Evolutionary conservation across 2,329 filamentous ascomycete species (phyloP), one percentile per base, ranked within the genome.

Genomic region (Fusarium papillatum): DNA sequence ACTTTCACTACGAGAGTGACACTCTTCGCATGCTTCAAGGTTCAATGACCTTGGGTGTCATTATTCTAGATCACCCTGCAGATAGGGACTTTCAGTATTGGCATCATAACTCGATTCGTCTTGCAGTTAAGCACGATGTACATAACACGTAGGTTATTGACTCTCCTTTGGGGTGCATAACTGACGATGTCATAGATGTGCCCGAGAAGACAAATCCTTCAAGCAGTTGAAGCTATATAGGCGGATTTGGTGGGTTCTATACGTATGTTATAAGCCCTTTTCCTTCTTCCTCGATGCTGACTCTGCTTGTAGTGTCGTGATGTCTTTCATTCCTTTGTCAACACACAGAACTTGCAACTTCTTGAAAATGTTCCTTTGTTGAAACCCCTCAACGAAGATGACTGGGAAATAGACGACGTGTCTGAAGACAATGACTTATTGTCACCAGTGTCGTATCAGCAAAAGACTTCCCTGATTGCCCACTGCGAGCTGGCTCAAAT

Each of bases 1-100:
- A 78, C 24, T 78, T 78, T 24, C 57, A 76, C 1, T 75, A 50
- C 3, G 71, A 76, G 6, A 66, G 38, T 0, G 64, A 71, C 7
- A 50, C 66, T 0, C 39, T 78, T 0, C 48, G 60, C 1, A 69
- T 73, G 74, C 1, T 78, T 2, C 76, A 78, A 7, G 76, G 74
- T 0, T 76, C 66, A 8, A 48, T 78, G 4, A 70, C 75, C 8
- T 39, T 78, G 6, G 66, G 72, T 1, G 43, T 65, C 0, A 55
- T 76, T 0, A 68, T 78, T 14, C 53, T 75, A 1, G 68, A 77
- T 31, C 74, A 76, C 16, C 69, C 74, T 0, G 69, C 46, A 0
- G 74, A 78, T 3, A 60, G 64, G 3, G 74, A 78, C 48, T 78
- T 71, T 17, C 67, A 73, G 5, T 78, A 78, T 2, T 78, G 76